Conservation (phyloP, 192 early-diverging fungal genomes). For the Allomyces arbusculus region DNA sequence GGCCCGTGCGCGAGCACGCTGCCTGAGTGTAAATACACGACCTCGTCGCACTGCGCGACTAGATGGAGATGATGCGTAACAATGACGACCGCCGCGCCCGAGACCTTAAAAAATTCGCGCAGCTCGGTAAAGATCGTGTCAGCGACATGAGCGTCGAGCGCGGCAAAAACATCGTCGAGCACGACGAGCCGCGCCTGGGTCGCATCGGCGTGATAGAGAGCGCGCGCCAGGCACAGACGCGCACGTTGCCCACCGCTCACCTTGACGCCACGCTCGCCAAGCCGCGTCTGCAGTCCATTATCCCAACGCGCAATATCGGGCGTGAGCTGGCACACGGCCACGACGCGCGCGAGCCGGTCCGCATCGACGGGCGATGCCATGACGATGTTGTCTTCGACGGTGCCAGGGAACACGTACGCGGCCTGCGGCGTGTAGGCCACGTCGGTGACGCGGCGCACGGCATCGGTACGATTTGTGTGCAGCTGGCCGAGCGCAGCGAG, state of each 20-base stretch:
- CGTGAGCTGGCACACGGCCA: neutral
- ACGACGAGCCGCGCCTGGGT: neutral
- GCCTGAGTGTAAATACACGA: neutral
- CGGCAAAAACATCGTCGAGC: neutral
- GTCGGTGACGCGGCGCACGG: slow-evolving; percentile 44
- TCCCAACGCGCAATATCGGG: neutral
- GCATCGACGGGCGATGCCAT: neutral
- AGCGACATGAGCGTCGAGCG: neutral
- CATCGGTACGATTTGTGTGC: slow-evolving; percentile 22
- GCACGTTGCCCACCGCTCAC: neutral
- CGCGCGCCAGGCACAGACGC: neutral
- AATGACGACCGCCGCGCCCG: neutral
- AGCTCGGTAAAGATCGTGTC: neutral
- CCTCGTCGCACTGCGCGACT: neutral
- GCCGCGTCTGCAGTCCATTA: neutral
- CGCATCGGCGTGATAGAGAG: neutral
- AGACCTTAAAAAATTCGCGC: neutral
- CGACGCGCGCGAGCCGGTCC: neutral
- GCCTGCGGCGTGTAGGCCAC: slow-evolving; percentile 42
- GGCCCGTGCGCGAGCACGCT: neutral
- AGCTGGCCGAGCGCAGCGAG: slow-evolving; percentile 67
- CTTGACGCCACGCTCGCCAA: neutral
- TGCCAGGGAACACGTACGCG: neutral
- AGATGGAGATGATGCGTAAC: neutral
- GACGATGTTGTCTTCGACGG: neutral